Percentiles rank a stretch among this genome's conserved stretches.
Conservation (phyloP, 257 asterid species). For the Penstemon eatonii region DNA sequence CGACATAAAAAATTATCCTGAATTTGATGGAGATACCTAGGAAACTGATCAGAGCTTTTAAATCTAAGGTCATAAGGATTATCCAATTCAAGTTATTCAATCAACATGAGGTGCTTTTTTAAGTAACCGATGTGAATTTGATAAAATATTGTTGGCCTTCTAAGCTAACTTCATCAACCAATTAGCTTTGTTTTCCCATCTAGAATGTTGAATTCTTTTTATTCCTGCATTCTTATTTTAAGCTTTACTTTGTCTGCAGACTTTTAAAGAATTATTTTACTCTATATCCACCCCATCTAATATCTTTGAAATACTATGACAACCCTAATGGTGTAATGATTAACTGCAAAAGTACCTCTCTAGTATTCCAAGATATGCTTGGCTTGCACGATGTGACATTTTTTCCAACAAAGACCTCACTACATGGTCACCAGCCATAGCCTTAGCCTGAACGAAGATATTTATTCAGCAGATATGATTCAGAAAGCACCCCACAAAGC, state of each 20-base stretch:
- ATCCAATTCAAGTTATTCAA: not conserved
- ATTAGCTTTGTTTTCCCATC: conserved; percentile 10
- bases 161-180: conserved; percentile 6
- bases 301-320: conserved; percentile 20
- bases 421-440: conserved; percentile 96
- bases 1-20: not conserved
- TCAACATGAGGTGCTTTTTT: conserved; percentile 16
- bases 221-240: conserved; percentile 22
- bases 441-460: conserved; percentile 68
- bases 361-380: conserved; percentile 86
- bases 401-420: conserved; percentile 91
- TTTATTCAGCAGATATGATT: conserved; percentile 26
- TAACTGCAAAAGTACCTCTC: conserved; percentile 66
- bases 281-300: conserved; percentile 15
- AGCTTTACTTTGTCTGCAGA: conserved; percentile 25
- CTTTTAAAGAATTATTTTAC: conserved; percentile 1
- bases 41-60: not conserved
- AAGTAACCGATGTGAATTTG: not conserved
- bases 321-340: conserved; percentile 10
- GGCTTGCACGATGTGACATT: conserved; percentile 88
- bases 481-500: conserved; percentile 23
- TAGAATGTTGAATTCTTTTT: conserved; percentile 13
- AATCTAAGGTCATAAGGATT: conserved; percentile 14
- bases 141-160: conserved; percentile 3
- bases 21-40: conserved; percentile 11